Conservation (phyloP, 768 basidiomycete genomes). For the Tricholoma terreum region DNA sequence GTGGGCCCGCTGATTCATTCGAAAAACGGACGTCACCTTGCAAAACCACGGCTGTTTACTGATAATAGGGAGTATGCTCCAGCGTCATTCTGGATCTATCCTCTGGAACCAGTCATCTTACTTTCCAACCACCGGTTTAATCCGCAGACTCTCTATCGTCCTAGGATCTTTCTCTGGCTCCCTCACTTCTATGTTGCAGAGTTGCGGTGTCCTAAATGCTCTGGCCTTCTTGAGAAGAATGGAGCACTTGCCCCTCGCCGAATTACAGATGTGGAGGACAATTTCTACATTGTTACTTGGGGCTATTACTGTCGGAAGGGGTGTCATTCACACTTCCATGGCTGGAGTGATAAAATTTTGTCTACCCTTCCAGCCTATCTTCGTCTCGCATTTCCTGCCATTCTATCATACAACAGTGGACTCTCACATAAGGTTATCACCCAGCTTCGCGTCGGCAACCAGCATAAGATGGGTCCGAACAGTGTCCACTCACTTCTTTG, state of each 20-base stretch:
- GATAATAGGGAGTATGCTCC: background rate
- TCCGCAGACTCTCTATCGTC: constrained; percentile 11
- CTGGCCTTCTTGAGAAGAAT: constrained; percentile 19
- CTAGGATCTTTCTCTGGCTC: constrained; percentile 19
- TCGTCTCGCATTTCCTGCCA: too few species aligned
- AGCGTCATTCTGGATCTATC: background rate
- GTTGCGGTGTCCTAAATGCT: constrained; percentile 11
- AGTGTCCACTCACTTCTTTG: constrained; percentile 16
- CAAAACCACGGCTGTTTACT: background rate
- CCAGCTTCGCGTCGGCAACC: constrained; percentile 17
- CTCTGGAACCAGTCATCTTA: background rate
- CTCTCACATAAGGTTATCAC: constrained; percentile 13
- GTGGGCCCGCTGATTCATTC: background rate
- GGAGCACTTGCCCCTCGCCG: constrained; percentile 16
- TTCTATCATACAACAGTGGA: constrained; percentile 15
- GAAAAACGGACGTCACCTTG: background rate
- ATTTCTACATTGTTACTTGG: constrained; percentile 23
- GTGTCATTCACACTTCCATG: constrained; percentile 13
- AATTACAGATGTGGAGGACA: constrained; percentile 14
- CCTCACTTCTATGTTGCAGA: constrained; percentile 17
- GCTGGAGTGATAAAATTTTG: too few species aligned
- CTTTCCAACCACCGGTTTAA: constrained; percentile 9
- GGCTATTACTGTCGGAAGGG: constrained; percentile 20
- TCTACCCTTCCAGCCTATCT: too few species aligned
- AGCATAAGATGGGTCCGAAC: constrained; percentile 25